Base-by-base conservation (phyloP, 163 green algal species). In the Scenedesmus sp. region DNA sequence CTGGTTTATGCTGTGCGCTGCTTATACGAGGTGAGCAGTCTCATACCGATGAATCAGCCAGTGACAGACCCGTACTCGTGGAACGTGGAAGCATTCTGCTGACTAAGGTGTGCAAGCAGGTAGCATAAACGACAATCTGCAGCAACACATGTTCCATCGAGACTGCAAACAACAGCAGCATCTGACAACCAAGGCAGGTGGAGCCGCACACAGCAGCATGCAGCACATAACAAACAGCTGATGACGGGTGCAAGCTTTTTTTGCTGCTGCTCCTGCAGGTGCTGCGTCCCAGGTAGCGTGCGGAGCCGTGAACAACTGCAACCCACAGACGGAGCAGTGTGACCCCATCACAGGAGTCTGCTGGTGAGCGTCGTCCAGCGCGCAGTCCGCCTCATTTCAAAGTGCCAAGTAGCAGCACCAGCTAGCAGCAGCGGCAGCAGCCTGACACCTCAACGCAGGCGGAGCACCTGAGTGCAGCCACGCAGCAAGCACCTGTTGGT, bases 251-350 rank as follows among this genome's bases (percentile, higher is more conserved):
- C 72, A 49, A n/a, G 33, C n/a, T 46, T 5, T 2, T 35, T 33
- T 46, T 43, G 33, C 72, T 81, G 72, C 72, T 81, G 37, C 30
- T 81, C 72, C 20, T 26, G 40, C 83, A 89, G 83, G 83, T 44
- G 61, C 59, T 0, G n/a, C 30, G 49, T n/a, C 83, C 13, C 83
- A 89, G 33, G 61, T 33, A 12, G 61, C 59, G 3, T 89, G 83
- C 12, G 83, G 83, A 1, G 83, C 73, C 18, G 61, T 89, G 15
- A 89, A 89, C 43, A 89, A 44, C 24, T 89, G 85, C 68, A 12
- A 89, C 43, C 85, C 85, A 22, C 16, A 53, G 35, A 73, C 85
- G 13, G 6, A 89, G 68, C 85, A 89, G 44, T 89, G 85, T 33
- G 68, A 89, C 15, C 24, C 44, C 26, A 26, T 89, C 2, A 89